Evolutionary conservation across 352 stramenopile genomes (phyloP).

Genomic region (Pythium phragmitis): DNA sequence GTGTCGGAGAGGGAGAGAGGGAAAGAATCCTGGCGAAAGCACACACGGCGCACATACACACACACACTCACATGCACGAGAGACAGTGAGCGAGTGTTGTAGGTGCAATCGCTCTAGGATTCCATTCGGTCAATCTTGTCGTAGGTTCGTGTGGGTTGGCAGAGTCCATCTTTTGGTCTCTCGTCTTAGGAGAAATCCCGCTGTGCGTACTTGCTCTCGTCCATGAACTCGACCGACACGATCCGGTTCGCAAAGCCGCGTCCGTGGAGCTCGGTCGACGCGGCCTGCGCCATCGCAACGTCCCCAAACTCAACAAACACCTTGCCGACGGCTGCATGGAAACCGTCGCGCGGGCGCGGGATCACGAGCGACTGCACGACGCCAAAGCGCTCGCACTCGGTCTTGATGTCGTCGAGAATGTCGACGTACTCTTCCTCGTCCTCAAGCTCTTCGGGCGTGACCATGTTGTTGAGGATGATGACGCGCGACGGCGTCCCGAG

Average conservation of each 20-base stretch:
- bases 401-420: constrained; percentile 95
- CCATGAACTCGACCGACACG: constrained; percentile 88
- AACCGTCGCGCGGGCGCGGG: constrained; percentile 65
- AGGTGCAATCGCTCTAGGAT: constrained; percentile 4
- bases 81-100: not conserved
- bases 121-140: constrained; percentile 4
- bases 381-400: constrained; percentile 92
- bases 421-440: constrained; percentile 95
- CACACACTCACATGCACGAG: not conserved
- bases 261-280: constrained; percentile 89
- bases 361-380: constrained; percentile 79
- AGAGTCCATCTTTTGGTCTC: not conserved
- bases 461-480: constrained; percentile 98
- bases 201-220: constrained; percentile 84
- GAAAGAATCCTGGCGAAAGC: not conserved
- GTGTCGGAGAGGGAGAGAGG: not conserved
- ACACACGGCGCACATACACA: not conserved
- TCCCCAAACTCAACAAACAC: constrained; percentile 93
- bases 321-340: constrained; percentile 63
- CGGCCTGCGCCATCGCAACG: constrained; percentile 69
- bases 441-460: constrained; percentile 94
- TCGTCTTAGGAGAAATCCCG: constrained; percentile 57
- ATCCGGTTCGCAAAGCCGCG: constrained; percentile 93
- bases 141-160: not conserved
- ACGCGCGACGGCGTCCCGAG: constrained; percentile 74